Base-by-base conservation (phyloP, 805 yeast species). In the Zygotorulaspora sp. region DNA sequence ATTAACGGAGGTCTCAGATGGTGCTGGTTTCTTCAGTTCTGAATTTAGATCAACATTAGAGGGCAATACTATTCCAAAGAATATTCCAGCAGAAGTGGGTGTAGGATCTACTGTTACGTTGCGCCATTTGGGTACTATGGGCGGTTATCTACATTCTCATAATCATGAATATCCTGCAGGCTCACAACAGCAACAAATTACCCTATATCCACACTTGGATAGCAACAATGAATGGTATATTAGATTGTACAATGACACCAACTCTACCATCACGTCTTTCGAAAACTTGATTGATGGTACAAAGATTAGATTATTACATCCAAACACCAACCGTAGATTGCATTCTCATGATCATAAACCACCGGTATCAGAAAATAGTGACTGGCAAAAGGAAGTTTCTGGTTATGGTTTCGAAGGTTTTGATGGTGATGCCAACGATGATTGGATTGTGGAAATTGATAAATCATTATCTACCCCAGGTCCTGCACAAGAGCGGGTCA, bases 71-170 rank as follows among this genome's bases (percentile, higher is more conserved):
- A 74, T 84, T 40, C 90, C 90, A 41, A 58, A 52, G 20, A 57
- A 74, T 41, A 76, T 83, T 24, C 52, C 57, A 26, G 81, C 84
- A 10, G 75, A 77, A 35, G 89, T 84, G 31, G 92, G 92, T 48
- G 76, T 78, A 44, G 82, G 83, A 23, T 83, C 90, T 4, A 59
- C 64, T 6, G 72, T 84, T 19, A 70, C 87, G 24, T 48, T 84
- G 26, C 81, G 82, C 56, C 95, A 84, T 55, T 45, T 75, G 21
- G 76, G 75, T 45, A 80, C 90, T 24, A 72, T 71, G 50, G 92
- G 89, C 48, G 92, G 92, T 34, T 84, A 84, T 61, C 69, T 84
- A 50, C 95, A 84, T 60, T 82, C 90, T n/a, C 95, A 84, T 61
- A 69, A 71, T 40, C 79, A 76, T 52, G 63, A 68, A 49, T 83